phyloP scores from a whole-genome alignment of 805 yeast genomes.

The Schwanniomyces yamadae region DNA sequence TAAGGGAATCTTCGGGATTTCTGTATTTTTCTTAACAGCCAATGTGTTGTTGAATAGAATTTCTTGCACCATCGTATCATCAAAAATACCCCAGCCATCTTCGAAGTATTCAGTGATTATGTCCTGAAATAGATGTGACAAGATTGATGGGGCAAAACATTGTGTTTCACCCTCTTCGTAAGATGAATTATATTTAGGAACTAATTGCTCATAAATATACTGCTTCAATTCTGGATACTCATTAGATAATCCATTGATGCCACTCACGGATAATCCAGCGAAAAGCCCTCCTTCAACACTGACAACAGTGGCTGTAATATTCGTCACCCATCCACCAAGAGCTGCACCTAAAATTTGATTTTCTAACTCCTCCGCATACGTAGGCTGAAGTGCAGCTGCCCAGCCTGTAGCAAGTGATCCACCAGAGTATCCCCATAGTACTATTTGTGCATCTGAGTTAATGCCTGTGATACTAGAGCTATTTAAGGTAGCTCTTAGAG shows the following conservation, averaged over 20 bases:
- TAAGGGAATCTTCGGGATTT: conserved; percentile 20
- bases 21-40: conserved; percentile 14
- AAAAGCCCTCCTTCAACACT: conserved; percentile 19
- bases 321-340: conserved; percentile 27
- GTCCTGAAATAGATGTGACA: conserved; percentile 1
- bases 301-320: conserved; percentile 20
- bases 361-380: conserved; percentile 26
- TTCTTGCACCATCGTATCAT: conserved; percentile 10
- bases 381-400: conserved; percentile 27
- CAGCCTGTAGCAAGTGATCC: conserved; percentile 30
- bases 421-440: conserved; percentile 32
- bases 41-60: conserved; percentile 23
- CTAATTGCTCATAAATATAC: conserved; percentile 4
- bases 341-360: conserved; percentile 23
- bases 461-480: conserved; percentile 18
- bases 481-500: conserved; percentile 22
- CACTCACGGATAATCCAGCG: conserved; percentile 25
- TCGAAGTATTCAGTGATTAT: conserved; percentile 13
- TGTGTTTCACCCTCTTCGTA: not conserved
- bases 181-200: conserved; percentile 3
- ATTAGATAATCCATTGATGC: conserved; percentile 21
- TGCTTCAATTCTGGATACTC: conserved; percentile 24
- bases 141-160: conserved; percentile 1
- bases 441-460: conserved; percentile 16
- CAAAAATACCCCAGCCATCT: conserved; percentile 13